Evolutionary conservation across 2,329 filamentous ascomycete species (phyloP).

Genomic region (Bipolaris oryzae): DNA sequence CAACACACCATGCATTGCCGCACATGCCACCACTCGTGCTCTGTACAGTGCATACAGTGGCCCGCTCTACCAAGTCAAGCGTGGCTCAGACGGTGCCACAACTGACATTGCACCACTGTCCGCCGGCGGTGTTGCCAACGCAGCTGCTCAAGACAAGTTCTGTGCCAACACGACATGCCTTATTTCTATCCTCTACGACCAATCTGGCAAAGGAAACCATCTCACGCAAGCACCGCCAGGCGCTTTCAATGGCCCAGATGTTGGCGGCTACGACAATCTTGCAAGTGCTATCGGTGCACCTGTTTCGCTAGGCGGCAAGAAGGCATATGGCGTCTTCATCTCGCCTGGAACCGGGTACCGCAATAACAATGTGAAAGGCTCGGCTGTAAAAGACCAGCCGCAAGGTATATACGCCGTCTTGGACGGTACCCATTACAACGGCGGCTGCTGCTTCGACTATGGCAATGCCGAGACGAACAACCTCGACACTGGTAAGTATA

Average conservation of each 20-base stretch:
- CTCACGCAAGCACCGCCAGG: slow-evolving; percentile 67
- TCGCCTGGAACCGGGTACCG: slow-evolving; percentile 68
- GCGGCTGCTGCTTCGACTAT: slow-evolving; percentile 58
- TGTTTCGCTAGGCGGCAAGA: slow-evolving; percentile 64
- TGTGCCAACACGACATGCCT: slow-evolving; percentile 66
- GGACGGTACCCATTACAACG: slow-evolving; percentile 66
- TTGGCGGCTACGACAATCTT: slow-evolving; percentile 64
- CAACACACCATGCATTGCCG: slow-evolving; percentile 67
- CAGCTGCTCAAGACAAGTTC: slow-evolving; percentile 65
- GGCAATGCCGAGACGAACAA: slow-evolving; percentile 52
- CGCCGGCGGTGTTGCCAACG: slow-evolving; percentile 67
- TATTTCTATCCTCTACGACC: slow-evolving; percentile 70
- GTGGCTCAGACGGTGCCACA: slow-evolving; percentile 59
- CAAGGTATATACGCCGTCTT: slow-evolving; percentile 67
- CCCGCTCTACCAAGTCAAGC: slow-evolving; percentile 65
- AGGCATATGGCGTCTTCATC: slow-evolving; percentile 68
- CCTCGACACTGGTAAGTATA: slow-evolving; percentile 49
- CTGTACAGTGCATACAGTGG: slow-evolving; percentile 62
- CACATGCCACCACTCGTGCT: slow-evolving; percentile 69
- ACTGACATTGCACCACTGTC: slow-evolving; percentile 58
- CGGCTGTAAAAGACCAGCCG: slow-evolving; percentile 60
- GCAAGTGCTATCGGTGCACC: slow-evolving; percentile 66
- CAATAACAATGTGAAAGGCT: slow-evolving; percentile 60
- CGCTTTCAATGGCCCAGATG: slow-evolving; percentile 61
- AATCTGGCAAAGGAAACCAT: slow-evolving; percentile 66